phyloP scores from a whole-genome alignment of 306 rosid species.

The Dalbergia cochinchinensis region DNA sequence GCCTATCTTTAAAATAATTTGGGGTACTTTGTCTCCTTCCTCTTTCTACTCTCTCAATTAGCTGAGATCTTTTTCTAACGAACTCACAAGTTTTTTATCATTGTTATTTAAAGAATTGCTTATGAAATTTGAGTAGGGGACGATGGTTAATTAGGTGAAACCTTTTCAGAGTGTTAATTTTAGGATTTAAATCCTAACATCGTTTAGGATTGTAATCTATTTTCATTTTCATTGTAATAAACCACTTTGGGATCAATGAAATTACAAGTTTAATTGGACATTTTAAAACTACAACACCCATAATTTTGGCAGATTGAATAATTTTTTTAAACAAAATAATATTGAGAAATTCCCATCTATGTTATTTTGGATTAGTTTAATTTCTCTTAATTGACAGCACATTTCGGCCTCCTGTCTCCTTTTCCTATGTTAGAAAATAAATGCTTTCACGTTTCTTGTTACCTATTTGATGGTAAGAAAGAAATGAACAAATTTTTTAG shows the following conservation, averaged over 20 bases:
- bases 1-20: slow-evolving; percentile 17
- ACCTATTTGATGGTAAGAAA: neutral
- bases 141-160: no score
- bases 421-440: neutral
- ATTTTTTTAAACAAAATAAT: neutral
- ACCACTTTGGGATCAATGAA: no score
- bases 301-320: neutral
- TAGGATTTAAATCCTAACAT: no score
- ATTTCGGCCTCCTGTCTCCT: neutral
- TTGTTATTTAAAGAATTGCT: no score
- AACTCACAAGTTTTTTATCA: slow-evolving; percentile 5
- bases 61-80: neutral
- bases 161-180: no score
- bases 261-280: no score
- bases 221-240: no score
- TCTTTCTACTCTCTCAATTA: neutral
- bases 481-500: neutral
- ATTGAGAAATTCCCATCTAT: neutral
- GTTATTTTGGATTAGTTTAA: slow-evolving; percentile 5
- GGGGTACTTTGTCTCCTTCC: slow-evolving; percentile 7
- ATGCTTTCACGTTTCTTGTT: neutral
- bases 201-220: no score
- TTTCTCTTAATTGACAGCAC: slow-evolving; percentile 1
- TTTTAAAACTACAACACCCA: no score
- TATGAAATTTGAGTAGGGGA: no score